Percentiles rank a stretch among this genome's conserved stretches.
phyloP scores from a whole-genome alignment of 2,329 filamentous ascomycete genomes.

The Pseudogymnoascus sp. region DNA sequence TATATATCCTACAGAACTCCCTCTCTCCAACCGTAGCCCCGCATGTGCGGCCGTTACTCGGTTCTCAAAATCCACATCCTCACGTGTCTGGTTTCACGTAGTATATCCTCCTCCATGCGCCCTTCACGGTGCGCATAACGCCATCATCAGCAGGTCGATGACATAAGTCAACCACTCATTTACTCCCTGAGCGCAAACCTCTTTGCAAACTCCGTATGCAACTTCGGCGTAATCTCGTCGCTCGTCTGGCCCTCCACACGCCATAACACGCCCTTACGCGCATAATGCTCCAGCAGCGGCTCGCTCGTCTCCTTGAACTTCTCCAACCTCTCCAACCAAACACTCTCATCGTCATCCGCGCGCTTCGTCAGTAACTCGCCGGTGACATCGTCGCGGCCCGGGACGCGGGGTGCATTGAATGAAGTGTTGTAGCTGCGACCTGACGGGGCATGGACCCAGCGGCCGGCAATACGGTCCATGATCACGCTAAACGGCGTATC shows the following conservation, averaged over 20 bases:
- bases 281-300: conserved; percentile 83
- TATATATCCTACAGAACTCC: neutral
- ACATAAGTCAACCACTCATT: neutral
- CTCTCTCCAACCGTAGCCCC: neutral
- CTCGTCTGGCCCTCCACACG: conserved; percentile 83
- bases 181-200: conserved; percentile 48
- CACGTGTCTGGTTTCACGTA: conserved; percentile 1
- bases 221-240: conserved; percentile 89
- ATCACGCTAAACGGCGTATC: conserved; percentile 82
- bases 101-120: neutral
- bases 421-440: conserved; percentile 92
- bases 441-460: conserved; percentile 88
- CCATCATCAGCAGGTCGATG: neutral
- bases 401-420: conserved; percentile 77
- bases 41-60: conserved; percentile 3
- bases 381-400: conserved; percentile 81
- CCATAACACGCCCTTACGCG: conserved; percentile 73
- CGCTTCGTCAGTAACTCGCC: conserved; percentile 79
- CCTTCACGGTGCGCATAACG: neutral
- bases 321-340: conserved; percentile 71
- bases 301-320: conserved; percentile 84
- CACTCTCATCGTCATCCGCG: conserved; percentile 77
- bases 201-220: conserved; percentile 74
- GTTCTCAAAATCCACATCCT: neutral
- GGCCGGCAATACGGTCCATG: conserved; percentile 78